These are phyloP conservation scores for Jamesozyma spencerorum DNA, from an alignment of 805 yeast genomes.

Conservation along the genomic window DNA sequence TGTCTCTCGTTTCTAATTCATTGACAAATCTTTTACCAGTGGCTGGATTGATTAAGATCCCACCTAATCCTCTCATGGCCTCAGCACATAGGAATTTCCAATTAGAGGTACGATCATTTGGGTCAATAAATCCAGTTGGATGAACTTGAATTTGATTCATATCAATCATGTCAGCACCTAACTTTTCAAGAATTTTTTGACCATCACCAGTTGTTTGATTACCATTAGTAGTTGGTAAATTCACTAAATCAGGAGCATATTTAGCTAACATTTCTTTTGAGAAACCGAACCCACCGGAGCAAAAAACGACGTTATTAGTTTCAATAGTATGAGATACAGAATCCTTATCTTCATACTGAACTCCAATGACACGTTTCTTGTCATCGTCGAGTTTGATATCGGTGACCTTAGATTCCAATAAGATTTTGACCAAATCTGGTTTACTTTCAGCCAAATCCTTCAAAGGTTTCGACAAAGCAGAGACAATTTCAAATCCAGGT, in stretches of 20 bases:
- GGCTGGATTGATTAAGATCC: constrained; percentile 38
- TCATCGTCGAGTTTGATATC: constrained; percentile 26
- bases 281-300: constrained; percentile 51
- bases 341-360: constrained; percentile 32
- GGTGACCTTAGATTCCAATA: constrained; percentile 33
- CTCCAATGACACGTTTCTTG: constrained; percentile 31
- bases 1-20: constrained; percentile 46
- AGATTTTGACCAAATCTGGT: constrained; percentile 29
- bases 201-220: constrained; percentile 52
- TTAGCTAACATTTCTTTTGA: constrained; percentile 32
- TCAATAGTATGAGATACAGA: constrained; percentile 19
- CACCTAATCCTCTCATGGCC: constrained; percentile 51
- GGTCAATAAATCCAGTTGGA: constrained; percentile 52
- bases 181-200: constrained; percentile 37
- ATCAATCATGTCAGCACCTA: constrained; percentile 43
- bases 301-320: constrained; percentile 36
- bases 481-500: constrained; percentile 52
- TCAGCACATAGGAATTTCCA: constrained; percentile 56
- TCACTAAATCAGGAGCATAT: constrained; percentile 38
- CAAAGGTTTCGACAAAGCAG: constrained; percentile 35
- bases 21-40: constrained; percentile 44
- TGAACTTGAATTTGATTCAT: constrained; percentile 55
- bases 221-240: constrained; percentile 49
- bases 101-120: constrained; percentile 31
- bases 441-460: constrained; percentile 25